Base-by-base conservation (phyloP, 805 yeast species). In the Debaryomyces prosopidis region DNA sequence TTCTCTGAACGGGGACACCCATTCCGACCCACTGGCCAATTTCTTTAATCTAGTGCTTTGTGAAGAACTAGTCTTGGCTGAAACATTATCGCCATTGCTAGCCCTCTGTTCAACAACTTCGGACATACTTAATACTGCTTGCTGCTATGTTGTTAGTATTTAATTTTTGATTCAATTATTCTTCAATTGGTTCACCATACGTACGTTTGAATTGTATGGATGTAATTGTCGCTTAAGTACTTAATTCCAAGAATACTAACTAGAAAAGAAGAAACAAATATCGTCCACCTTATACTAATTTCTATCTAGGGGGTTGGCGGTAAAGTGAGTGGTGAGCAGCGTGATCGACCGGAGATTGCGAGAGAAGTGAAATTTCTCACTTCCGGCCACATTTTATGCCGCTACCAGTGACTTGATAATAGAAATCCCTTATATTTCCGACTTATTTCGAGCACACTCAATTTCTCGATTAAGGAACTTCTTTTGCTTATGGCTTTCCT, bases 1-100 rank as follows among this genome's bases (percentile, higher is more conserved):
- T 20, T 56, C 48, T 54, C 77, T 62, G 40, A 72, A 72, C n/a
- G 76, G 77, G 4, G 76, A 71, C 11, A 65, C 63, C 76, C 76
- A 72, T 1, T 65, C 61, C 18, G 59, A 49, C 32, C 63, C 59
- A 20, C 65, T 51, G 20, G 68, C 55, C 53, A 65, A 62, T 50
- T 63, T 55, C 48, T 65, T 64, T 46, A 67, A 60, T 45, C 48
- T 54, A 26, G 48, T 49, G n/a, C 33, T 40, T n/a, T 47, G 30
- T 10, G 42, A 18, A 17, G 40, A 35, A 19, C 45, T 39, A 16
- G 50, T 42, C 17, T 45, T 44, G 19, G 47, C 27, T 9, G 45
- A 44, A 20, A 31, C 40, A 31, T 28, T 42, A 17, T 49, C 51
- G 23, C 17, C 42, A 36, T 45, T 45, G 23, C 36, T 35, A 10